Evolutionary conservation across 2,329 filamentous ascomycete genomes (phyloP), one percentile per base, ranked within the genome.

Genomic region (Orbilia ellipsospora): DNA sequence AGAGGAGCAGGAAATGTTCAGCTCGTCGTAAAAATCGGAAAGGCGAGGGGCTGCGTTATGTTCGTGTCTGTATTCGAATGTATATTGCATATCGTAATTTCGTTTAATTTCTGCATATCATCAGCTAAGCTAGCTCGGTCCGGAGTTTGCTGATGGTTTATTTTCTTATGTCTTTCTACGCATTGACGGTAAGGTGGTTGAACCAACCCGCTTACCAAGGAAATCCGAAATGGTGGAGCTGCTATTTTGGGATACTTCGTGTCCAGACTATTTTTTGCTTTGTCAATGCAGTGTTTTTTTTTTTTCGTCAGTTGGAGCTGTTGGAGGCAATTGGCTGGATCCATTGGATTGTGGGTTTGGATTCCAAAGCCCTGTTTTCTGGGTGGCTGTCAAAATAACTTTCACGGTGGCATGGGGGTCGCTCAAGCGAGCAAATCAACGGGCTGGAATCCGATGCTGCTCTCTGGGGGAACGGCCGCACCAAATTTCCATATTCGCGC

Each of bases 401-500:
- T 13, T 15, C 40, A 44, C n/a, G 18, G n/a, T n/a, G n/a, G 55
- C 31, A 40, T 18, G 51, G 59, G 44, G 42, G 20, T 40, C 31
- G 42, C 31, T n/a, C 57, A 63, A 70, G 66, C 66, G 66, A 70
- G 57, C 57, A 61, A 70, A 70, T 70, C 31, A 70, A 26, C 12
- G 50, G 40, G 20, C 66, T 50, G 57, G 15, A 57, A 40, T 51
- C 16, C 36, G 16, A 28, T 13, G 48, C 23, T 4, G 55, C 18
- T 44, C 31, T 61, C 31, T 20, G 50, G 7, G 20, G n/a, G 23
- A 20, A 57, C 57, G 31, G 70, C 70, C 72, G 72, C 72, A 75
- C 72, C 48, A 75, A 69, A 73, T 64, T 63, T 68, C 64, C 59
- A 52, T 64, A 75, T 75, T 75, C 72, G 72, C 72, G 64, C 72